Conservation (phyloP, 2,329 filamentous ascomycete species). For the Apiospora rasikravindrae region DNA sequence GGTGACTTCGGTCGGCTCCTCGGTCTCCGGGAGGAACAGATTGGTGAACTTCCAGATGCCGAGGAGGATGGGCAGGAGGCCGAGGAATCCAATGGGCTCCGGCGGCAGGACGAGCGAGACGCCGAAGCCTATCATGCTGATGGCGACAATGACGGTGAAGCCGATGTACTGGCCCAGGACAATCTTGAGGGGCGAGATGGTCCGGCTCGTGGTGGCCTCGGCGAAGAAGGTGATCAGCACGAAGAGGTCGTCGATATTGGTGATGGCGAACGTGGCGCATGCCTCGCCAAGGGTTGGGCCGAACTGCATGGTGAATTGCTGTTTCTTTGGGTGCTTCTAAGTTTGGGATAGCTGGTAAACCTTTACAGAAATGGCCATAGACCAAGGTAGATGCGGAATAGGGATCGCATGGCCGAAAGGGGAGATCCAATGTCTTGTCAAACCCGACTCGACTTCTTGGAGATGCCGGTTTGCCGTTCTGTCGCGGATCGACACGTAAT, state of each 20-base stretch:
- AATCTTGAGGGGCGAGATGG: constrained; percentile 32
- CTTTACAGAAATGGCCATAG: background rate
- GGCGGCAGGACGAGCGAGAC: constrained; percentile 38
- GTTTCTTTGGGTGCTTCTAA: background rate
- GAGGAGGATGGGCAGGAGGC: constrained; percentile 40
- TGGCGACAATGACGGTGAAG: constrained; percentile 40
- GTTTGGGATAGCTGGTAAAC: background rate
- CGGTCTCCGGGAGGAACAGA: constrained; percentile 26
- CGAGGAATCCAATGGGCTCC: constrained; percentile 43
- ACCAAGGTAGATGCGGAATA: background rate
- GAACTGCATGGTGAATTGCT: constrained; percentile 19
- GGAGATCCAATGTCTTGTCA: background rate
- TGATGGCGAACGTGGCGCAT: constrained; percentile 36
- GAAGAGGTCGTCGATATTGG: constrained; percentile 45
- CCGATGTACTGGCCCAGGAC: constrained; percentile 37
- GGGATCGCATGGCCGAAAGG: background rate
- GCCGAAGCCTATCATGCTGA: constrained; percentile 43
- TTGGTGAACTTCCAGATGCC: constrained; percentile 38
- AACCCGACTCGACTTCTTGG: background rate
- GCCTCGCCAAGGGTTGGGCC: constrained; percentile 34
- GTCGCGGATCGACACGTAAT: background rate
- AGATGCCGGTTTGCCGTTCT: constrained; percentile 6
- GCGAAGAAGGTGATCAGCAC: constrained; percentile 44
- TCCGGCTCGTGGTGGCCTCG: constrained; percentile 36
- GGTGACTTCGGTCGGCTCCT: constrained; percentile 25